A percentile compares a stretch with the other conserved stretches of the same genome.
Evolutionary conservation across 2,329 filamentous ascomycete species (phyloP).

Genomic region (Cordyceps tenuipes): DNA sequence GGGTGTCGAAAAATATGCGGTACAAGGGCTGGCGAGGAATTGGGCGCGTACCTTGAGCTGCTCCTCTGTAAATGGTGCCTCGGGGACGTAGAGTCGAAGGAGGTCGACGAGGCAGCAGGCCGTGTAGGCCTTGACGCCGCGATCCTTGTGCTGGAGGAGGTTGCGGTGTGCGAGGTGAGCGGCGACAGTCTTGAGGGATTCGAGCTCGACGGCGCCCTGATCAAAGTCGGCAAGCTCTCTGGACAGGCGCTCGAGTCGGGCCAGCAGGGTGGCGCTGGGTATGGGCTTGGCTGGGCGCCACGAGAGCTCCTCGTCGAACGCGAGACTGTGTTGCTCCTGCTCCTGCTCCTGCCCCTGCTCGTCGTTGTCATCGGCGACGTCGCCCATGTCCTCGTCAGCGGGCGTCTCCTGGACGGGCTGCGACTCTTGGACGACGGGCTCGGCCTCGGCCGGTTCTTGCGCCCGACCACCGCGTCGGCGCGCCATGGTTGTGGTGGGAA

Average conservation of each 20-base stretch:
- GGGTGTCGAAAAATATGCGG: background rate
- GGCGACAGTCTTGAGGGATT: slow-evolving; percentile 76
- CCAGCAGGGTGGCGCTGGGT: slow-evolving; percentile 69
- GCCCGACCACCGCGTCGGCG: slow-evolving; percentile 28
- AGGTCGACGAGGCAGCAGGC: slow-evolving; percentile 90
- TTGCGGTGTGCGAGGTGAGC: slow-evolving; percentile 77
- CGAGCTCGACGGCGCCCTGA: slow-evolving; percentile 74
- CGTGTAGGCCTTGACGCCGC: slow-evolving; percentile 81
- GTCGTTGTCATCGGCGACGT: slow-evolving; percentile 14
- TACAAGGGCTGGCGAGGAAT: too few relatives aligned
- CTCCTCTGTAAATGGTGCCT: slow-evolving; percentile 84
- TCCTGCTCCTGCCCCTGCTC: slow-evolving; percentile 16
- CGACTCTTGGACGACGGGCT: slow-evolving; percentile 2
- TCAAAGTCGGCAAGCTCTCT: slow-evolving; percentile 80
- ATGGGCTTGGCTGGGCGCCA: slow-evolving; percentile 92
- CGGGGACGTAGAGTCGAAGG: slow-evolving; percentile 82
- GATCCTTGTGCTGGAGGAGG: slow-evolving; percentile 83
- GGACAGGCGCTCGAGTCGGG: slow-evolving; percentile 70
- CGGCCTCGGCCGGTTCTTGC: slow-evolving; percentile 12
- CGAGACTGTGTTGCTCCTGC: slow-evolving; percentile 38
- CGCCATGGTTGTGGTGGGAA: slow-evolving; percentile 22
- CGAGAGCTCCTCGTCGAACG: slow-evolving; percentile 78
- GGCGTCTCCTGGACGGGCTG: slow-evolving; percentile 17
- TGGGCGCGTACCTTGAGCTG: slow-evolving; percentile 62
- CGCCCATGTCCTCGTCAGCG: slow-evolving; percentile 14